Conservation (phyloP, 1,284 basidiomycete species). For the Cryptococcus jaspeensis region DNA sequence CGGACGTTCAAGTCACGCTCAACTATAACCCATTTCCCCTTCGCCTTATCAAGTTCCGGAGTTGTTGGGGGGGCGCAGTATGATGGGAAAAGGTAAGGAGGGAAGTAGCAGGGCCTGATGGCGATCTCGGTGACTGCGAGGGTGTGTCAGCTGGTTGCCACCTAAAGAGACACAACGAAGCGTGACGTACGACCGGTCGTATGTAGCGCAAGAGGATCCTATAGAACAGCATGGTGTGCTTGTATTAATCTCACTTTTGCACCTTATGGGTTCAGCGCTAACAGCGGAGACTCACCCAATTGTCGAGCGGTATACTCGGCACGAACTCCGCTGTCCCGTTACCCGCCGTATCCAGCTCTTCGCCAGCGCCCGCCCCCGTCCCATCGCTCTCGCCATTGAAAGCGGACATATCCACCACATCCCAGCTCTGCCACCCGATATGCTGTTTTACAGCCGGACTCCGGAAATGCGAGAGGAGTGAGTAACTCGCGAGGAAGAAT, state of each 20-base stretch:
- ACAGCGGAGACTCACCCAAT: conserved; percentile 58
- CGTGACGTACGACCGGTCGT: conserved; percentile 64
- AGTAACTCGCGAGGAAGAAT: conserved; percentile 57
- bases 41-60: conserved; percentile 68
- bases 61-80: conserved; percentile 69
- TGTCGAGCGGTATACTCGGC: conserved; percentile 72
- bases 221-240: background rate
- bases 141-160: background rate
- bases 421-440: conserved; percentile 92
- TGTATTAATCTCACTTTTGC: background rate
- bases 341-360: conserved; percentile 27
- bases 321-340: conserved; percentile 56
- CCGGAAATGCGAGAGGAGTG: conserved; percentile 57
- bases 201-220: conserved; percentile 69
- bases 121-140: conserved; percentile 68
- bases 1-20: conserved; percentile 71
- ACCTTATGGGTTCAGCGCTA: background rate
- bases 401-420: conserved; percentile 54
- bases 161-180: background rate
- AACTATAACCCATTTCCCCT: conserved; percentile 85
- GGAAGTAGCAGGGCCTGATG: conserved; percentile 67
- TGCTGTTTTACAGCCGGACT: conserved; percentile 66
- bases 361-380: conserved; percentile 7
- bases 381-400: too few relatives aligned
- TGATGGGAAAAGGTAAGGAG: conserved; percentile 58